phyloP scores from a whole-genome alignment of 1,284 basidiomycete genomes.

The Rugosomyces carneus region DNA sequence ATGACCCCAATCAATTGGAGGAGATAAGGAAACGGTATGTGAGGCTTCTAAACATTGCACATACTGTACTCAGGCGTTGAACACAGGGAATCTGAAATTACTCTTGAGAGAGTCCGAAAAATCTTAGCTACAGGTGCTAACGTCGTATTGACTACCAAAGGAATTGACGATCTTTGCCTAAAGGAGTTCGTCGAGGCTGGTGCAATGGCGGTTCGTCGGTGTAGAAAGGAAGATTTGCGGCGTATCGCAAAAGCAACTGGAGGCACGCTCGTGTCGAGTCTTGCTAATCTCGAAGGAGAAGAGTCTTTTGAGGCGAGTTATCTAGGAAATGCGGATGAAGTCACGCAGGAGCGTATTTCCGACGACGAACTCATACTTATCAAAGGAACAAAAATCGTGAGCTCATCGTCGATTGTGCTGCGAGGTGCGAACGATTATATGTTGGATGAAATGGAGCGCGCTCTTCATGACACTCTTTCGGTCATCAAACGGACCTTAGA shows the following conservation, averaged over 20 bases:
- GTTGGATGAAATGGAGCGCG: conserved; percentile 99
- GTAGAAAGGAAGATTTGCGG: conserved; percentile 95
- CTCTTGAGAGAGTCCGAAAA: conserved; percentile 93
- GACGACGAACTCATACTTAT: conserved; percentile 98
- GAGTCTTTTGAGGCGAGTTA: conserved; percentile 94
- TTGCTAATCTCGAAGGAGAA: conserved; percentile 97
- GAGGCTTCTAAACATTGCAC: not conserved
- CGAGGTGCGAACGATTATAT: conserved; percentile 99
- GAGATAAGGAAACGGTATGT: conserved; percentile 86
- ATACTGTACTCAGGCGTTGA: no score
- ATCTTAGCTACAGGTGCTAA: conserved; percentile 96
- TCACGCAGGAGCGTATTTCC: conserved; percentile 94
- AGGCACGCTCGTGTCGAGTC: conserved; percentile 86
- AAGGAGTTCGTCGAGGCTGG: conserved; percentile 99
- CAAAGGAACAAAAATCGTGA: conserved; percentile 97
- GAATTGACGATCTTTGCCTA: conserved; percentile 96
- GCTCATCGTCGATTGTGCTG: conserved; percentile 87
- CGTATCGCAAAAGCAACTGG: conserved; percentile 98
- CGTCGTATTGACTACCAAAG: conserved; percentile 96
- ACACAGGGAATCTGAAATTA: conserved; percentile 89
- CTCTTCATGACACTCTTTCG: conserved; percentile 91
- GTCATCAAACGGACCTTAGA: conserved; percentile 98
- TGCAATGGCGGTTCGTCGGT: conserved; percentile 97
- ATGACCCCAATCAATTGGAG: conserved; percentile 95
- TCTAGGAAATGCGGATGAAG: conserved; percentile 92